Percentiles rank a stretch among this genome's conserved stretches.
phyloP scores from a whole-genome alignment of 352 stramenopile species.

The Plasmopara viticola region DNA sequence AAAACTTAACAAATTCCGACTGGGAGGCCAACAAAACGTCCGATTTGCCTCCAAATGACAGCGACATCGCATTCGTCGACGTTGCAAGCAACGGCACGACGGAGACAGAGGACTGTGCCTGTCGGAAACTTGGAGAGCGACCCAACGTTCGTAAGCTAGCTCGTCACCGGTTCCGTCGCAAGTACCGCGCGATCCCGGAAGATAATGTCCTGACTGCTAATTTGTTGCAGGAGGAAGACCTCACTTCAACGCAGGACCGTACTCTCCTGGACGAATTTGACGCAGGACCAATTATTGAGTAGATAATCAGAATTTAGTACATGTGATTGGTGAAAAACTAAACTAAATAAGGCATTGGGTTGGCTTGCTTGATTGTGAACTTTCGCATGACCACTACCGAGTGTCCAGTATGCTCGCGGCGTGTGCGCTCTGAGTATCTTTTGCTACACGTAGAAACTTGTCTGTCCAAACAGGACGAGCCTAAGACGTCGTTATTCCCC shows the following conservation, averaged over 20 bases:
- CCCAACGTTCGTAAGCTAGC: conserved; percentile 19
- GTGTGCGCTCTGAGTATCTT: conserved; percentile 71
- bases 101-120: conserved; percentile 23
- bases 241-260: conserved; percentile 22
- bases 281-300: conserved; percentile 12
- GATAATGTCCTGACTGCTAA: conserved; percentile 31
- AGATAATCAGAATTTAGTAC: conserved; percentile 8
- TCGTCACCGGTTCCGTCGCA: conserved; percentile 26
- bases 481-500: conserved; percentile 10
- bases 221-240: conserved; percentile 26
- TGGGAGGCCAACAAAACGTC: conserved; percentile 13
- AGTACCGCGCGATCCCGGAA: conserved; percentile 30
- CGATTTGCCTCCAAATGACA: conserved; percentile 15
- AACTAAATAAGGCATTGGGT: no score
- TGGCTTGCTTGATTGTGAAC: no score
- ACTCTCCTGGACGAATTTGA: conserved; percentile 30
- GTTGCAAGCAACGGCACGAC: conserved; percentile 13
- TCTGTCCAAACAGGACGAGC: conserved; percentile 28
- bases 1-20: conserved; percentile 3
- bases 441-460: conserved; percentile 67
- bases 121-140: conserved; percentile 27
- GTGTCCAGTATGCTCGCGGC: conserved; percentile 73
- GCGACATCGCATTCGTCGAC: conserved; percentile 15
- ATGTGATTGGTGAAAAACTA: conserved; percentile 20
- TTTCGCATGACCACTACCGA: conserved; percentile 26